Percentiles rank a stretch among this genome's conserved stretches.
phyloP scores from a whole-genome alignment of 805 yeast genomes.

The Saccharomycopsis oosterbeekiorum region DNA sequence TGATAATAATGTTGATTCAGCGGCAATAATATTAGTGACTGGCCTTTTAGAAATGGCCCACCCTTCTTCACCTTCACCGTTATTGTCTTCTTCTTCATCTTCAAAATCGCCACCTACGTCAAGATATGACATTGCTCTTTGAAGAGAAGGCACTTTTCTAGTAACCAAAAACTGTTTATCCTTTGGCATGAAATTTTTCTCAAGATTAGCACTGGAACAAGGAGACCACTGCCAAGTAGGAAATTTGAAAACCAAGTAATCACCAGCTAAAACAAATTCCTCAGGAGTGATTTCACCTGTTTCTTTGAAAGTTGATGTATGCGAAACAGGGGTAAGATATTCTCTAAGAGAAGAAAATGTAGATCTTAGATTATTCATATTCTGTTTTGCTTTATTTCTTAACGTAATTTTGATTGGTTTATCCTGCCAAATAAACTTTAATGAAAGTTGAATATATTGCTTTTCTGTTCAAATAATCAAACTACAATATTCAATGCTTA shows the following conservation, averaged over 20 bases:
- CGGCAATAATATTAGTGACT: constrained; percentile 33
- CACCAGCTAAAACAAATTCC: constrained; percentile 91
- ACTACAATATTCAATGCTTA: not conserved
- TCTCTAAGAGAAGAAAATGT: constrained; percentile 79
- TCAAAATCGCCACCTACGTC: constrained; percentile 30
- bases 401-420: not conserved
- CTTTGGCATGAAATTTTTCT: constrained; percentile 64
- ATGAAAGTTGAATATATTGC: too few species aligned
- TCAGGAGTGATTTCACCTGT: constrained; percentile 95
- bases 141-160: constrained; percentile 77
- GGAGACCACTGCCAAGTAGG: constrained; percentile 95
- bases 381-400: not conserved
- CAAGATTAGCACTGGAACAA: constrained; percentile 39
- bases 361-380: constrained; percentile 43
- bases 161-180: constrained; percentile 87
- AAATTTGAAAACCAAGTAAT: constrained; percentile 78
- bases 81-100: constrained; percentile 30
- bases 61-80: constrained; percentile 42
- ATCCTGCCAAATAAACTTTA: not conserved
- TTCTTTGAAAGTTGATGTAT: constrained; percentile 70
- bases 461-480: too few species aligned
- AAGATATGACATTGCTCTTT: constrained; percentile 50
- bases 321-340: constrained; percentile 82
- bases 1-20: not conserved
- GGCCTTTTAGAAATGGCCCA: constrained; percentile 25